Conservation (phyloP, 2,329 filamentous ascomycete genomes). For the Epicoccum nigrum region DNA sequence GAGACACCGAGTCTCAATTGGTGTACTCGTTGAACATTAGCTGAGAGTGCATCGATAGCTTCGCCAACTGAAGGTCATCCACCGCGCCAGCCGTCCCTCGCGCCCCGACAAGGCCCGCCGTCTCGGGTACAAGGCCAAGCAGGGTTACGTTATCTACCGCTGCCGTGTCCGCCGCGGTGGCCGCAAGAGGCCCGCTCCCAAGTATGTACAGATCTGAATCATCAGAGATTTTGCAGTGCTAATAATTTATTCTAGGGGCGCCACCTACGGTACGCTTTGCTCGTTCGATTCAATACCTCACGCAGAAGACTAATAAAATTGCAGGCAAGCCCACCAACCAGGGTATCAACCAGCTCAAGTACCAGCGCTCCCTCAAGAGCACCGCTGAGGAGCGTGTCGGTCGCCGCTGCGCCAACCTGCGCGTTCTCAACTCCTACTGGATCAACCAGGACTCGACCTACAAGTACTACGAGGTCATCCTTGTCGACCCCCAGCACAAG, state of each 20-base stretch:
- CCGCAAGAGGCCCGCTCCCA: conserved; percentile 93
- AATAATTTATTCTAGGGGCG: conserved; percentile 69
- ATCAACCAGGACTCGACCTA: conserved; percentile 99
- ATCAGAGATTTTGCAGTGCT: conserved; percentile 22
- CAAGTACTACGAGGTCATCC: conserved; percentile 99
- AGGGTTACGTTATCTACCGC: conserved; percentile 99
- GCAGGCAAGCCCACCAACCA: conserved; percentile 99
- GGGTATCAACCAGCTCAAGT: conserved; percentile 99
- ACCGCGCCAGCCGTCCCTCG: conserved; percentile 96
- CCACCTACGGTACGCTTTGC: conserved; percentile 84
- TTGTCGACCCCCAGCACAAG: conserved; percentile 99
- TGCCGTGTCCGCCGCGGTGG: conserved; percentile 97
- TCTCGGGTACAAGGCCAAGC: conserved; percentile 99
- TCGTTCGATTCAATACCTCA: conserved; percentile 2
- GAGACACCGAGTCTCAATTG: conserved; percentile 47
- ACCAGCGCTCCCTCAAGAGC: conserved; percentile 97
- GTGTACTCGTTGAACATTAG: conserved; percentile 97
- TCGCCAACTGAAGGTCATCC: conserved; percentile 99
- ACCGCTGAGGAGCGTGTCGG: conserved; percentile 99
- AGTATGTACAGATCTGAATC: conserved; percentile 51
- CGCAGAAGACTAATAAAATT: conserved; percentile 30
- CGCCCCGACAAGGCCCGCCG: conserved; percentile 99
- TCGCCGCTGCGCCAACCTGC: conserved; percentile 97
- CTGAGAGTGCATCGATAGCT: conserved; percentile 99
- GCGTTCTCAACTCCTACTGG: conserved; percentile 99